These are phyloP conservation scores for Ascochyta lentis DNA, from an alignment of 2,329 filamentous ascomycete species.

Conservation along the genomic window DNA sequence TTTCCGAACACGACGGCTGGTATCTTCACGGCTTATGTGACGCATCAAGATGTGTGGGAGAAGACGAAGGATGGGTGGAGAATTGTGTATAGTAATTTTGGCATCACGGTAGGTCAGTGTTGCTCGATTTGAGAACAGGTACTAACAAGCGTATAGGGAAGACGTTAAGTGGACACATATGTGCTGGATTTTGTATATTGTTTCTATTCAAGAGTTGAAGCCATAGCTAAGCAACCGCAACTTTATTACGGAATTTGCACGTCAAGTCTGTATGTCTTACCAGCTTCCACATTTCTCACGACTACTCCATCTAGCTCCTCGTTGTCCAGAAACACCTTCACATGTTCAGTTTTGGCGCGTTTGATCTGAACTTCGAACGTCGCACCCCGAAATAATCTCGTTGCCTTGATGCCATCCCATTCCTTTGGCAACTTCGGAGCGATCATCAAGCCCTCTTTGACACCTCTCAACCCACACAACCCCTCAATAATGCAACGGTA, in stretches of 20 bases:
- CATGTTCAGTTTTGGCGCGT: slow-evolving; percentile 50
- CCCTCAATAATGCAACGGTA: slow-evolving; percentile 64
- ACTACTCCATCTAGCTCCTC: slow-evolving; percentile 49
- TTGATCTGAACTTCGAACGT: slow-evolving; percentile 57
- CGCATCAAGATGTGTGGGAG: slow-evolving; percentile 10
- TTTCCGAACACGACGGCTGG: slow-evolving; percentile 9
- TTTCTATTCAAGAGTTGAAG: no score
- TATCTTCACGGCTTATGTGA: slow-evolving; percentile 14
- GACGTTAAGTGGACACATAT: neutral
- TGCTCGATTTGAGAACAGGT: neutral
- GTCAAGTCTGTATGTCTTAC: slow-evolving; percentile 55
- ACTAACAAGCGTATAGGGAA: slow-evolving; percentile 1
- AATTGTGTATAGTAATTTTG: slow-evolving; percentile 15
- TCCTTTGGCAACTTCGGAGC: slow-evolving; percentile 59
- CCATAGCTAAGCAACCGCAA: neutral
- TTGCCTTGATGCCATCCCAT: slow-evolving; percentile 59
- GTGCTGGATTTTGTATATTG: no score
- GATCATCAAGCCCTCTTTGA: slow-evolving; percentile 55
- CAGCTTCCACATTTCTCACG: slow-evolving; percentile 53
- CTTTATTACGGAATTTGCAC: slow-evolving; percentile 35
- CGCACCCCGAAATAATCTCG: slow-evolving; percentile 59
- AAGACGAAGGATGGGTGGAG: slow-evolving; percentile 13
- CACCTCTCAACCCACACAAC: slow-evolving; percentile 61
- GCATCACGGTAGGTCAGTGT: slow-evolving; percentile 5
- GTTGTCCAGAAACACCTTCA: slow-evolving; percentile 52